Evolutionary conservation across 2,329 filamentous ascomycete species (phyloP), one percentile per base, ranked within the genome.

Genomic region (Penicillium sp.): DNA sequence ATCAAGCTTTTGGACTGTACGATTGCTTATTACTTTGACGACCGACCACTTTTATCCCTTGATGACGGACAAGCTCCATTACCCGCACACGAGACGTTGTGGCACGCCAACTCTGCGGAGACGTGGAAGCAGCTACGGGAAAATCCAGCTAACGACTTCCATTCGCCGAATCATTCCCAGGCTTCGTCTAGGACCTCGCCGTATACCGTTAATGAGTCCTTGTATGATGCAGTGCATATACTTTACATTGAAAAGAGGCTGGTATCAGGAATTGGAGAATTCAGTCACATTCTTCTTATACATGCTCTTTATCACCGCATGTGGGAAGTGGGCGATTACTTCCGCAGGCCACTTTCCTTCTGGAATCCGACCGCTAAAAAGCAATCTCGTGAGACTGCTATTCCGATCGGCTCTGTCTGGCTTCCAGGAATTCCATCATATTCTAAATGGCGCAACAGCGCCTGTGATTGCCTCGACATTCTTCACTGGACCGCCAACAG

Each of bases 401-500:
- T 72, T n/a, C 69, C 64, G 45, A 69, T 62, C 4, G 71, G 68
- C 33, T 72, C 69, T 51, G 70, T 79, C 8, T 83, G 79, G 79
- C 74, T 81, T 16, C 81, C 81, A 5, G 71, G 75, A 3, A 78
- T 79, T 23, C 74, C 76, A 1, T 74, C 77, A 3, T 82, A 79
- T 61, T 77, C 78, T 0, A 81, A 79, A 53, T 78, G 75, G 75
- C 72, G 75, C 31, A 77, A 78, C 59, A 76, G 73, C 52, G 73
- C 74, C 11, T 77, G 75, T 31, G 75, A 78, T 55, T 77, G 75
- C 49, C 63, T 86, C 3, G 84, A 86, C 55, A 77, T 85, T 1
- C 72, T 86, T 2, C 83, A 86, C 62, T 86, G 84, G 83, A 76
- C 78, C 19, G 83, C 83, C 3, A 84, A 84, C 60, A 80, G 77